Conservation (phyloP, 2,329 filamentous ascomycete genomes). For the Aureobasidium lini region DNA sequence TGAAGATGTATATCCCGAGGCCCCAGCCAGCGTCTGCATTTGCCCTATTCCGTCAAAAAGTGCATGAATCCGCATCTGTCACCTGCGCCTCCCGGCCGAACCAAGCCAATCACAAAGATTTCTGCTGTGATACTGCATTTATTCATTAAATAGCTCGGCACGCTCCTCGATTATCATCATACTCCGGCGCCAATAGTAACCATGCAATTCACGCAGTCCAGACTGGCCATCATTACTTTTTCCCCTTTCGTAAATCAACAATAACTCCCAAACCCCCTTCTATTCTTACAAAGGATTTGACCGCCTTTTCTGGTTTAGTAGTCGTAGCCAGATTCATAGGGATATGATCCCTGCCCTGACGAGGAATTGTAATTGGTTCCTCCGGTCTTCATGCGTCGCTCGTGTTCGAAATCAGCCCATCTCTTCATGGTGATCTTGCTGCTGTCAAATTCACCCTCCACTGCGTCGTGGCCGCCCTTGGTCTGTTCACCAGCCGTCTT, state of each 20-base stretch:
- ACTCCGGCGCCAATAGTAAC: not conserved
- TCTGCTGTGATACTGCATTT: constrained; percentile 1
- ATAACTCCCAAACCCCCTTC: not conserved
- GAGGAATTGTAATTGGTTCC: not conserved
- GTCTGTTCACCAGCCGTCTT: constrained; percentile 88
- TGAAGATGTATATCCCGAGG: constrained; percentile 4
- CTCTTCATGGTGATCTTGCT: constrained; percentile 99
- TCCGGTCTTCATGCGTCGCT: constrained; percentile 20
- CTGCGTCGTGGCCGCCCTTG: constrained; percentile 62
- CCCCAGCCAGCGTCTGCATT: not conserved
- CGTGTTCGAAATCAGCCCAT: constrained; percentile 92
- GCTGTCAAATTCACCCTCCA: constrained; percentile 94
- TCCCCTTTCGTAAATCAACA: not conserved
- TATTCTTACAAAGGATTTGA: not conserved
- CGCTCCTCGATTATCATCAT: not conserved
- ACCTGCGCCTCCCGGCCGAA: not conserved
- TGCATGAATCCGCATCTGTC: constrained; percentile 5
- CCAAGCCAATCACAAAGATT: constrained; percentile 1
- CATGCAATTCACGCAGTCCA: constrained; percentile 7
- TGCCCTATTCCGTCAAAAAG: not conserved
- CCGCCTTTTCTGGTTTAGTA: not conserved
- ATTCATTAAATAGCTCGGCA: constrained; percentile 1
- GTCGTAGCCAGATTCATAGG: not conserved
- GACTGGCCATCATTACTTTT: not conserved
- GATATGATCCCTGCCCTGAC: constrained; percentile 2